A percentile compares a stretch with the other conserved stretches of the same genome.
Conservation (phyloP, 2,329 filamentous ascomycete species). For the Fusarium graminum region DNA sequence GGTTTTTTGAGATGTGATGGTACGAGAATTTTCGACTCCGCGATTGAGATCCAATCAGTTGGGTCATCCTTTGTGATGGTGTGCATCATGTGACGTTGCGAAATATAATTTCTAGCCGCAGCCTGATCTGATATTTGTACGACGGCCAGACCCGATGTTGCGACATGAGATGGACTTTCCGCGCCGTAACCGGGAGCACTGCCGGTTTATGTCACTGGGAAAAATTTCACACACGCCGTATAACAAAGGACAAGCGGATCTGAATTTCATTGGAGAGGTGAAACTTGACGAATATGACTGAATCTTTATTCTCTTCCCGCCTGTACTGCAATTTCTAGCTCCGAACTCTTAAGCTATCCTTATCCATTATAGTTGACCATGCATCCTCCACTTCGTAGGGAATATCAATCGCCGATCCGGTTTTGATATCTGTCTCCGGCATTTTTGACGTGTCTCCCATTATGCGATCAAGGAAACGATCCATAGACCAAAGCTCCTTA, state of each 20-base stretch:
- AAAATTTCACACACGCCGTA: no score
- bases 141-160: conserved; percentile 10
- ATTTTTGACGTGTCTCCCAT: background rate
- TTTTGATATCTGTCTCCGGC: accelerated
- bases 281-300: no score
- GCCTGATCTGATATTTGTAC: conserved; percentile 30
- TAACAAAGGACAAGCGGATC: no score
- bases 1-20: background rate
- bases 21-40: conserved; percentile 13
- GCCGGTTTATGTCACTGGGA: background rate
- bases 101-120: conserved; percentile 2
- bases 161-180: background rate
- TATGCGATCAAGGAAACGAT: conserved; percentile 20
- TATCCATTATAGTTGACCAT: conserved; percentile 21
- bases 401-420: background rate
- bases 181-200: background rate
- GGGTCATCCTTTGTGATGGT: background rate
- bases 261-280: no score
- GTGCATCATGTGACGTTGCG: conserved; percentile 31
- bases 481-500: conserved; percentile 26
- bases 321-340: background rate
- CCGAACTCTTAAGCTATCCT: background rate
- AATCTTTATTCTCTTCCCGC: no score
- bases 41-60: background rate
- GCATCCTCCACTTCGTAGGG: conserved; percentile 31